phyloP scores from a whole-genome alignment of 495 filamentous ascomycete species.

The Penicillium cataractarum region DNA sequence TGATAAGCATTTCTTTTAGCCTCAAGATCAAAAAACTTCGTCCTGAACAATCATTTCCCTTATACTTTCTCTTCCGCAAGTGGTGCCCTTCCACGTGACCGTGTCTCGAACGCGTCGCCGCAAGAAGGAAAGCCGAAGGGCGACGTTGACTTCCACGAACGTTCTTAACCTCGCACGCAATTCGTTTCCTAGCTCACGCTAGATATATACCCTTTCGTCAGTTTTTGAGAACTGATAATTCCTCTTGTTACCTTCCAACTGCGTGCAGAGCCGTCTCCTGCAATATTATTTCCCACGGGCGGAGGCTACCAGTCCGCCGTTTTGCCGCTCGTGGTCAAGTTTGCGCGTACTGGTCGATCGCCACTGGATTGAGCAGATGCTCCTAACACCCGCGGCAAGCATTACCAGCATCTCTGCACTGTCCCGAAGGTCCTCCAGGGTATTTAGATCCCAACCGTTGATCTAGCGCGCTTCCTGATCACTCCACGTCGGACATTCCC shows the following conservation, averaged over 20 bases:
- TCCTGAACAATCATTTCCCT: neutral
- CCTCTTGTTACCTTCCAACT: neutral
- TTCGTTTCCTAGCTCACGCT: neutral
- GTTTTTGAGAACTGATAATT: neutral
- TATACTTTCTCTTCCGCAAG: conserved; percentile 11
- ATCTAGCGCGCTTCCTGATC: conserved; percentile 11
- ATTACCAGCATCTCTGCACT: conserved; percentile 15
- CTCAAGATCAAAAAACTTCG: neutral
- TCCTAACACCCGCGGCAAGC: conserved; percentile 15
- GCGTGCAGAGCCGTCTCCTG: conserved; percentile 1
- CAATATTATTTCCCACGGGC: neutral
- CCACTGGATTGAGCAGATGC: conserved; percentile 32
- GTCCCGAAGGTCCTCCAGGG: conserved; percentile 12
- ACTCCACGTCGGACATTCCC: conserved; percentile 20
- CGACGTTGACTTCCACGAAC: conserved; percentile 16
- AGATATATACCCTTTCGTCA: neutral
- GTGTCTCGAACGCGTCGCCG: conserved; percentile 43
- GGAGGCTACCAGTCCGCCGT: conserved; percentile 18
- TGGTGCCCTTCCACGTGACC: conserved; percentile 39
- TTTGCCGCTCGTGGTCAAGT: conserved; percentile 33
- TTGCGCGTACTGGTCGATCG: conserved; percentile 36
- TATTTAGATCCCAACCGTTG: conserved; percentile 27
- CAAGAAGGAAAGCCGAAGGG: conserved; percentile 22
- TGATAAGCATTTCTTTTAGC: no score
- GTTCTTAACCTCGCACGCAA: neutral